Evolutionary conservation across 176 grass and related monocot species (phyloP).

Genomic region (Guadua angustifolia): DNA sequence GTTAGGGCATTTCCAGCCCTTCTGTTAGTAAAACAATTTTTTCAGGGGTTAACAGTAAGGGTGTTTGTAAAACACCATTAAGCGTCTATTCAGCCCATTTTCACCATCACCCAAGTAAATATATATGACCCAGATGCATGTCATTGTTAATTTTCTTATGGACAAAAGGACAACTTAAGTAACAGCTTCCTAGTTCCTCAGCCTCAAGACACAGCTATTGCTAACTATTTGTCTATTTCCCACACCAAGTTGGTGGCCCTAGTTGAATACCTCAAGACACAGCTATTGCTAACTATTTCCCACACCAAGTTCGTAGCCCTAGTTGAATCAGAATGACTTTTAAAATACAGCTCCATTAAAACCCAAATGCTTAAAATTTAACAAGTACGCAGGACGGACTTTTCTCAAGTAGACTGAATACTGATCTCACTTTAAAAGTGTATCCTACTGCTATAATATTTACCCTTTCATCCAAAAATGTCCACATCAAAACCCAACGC

Average conservation of each 20-base stretch:
- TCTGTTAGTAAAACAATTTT: neutral
- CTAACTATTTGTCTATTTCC: constrained; percentile 13
- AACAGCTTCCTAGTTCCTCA: constrained; percentile 11
- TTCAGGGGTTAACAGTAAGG: neutral
- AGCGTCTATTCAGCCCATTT: constrained; percentile 1
- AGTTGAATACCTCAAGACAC: too few relatives aligned
- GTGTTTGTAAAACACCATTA: neutral
- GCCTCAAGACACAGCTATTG: constrained; percentile 1
- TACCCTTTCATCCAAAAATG: constrained; percentile 31
- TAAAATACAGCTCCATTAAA: constrained; percentile 5
- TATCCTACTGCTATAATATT: constrained; percentile 20
- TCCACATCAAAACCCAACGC: neutral
- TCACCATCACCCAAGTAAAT: neutral
- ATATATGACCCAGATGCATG: neutral
- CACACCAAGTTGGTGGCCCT: neutral
- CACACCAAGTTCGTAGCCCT: neutral
- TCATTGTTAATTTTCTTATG: neutral
- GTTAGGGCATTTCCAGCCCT: neutral
- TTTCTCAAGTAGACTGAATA: constrained; percentile 9
- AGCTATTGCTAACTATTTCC: constrained; percentile 9
- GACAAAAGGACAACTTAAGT: neutral
- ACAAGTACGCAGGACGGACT: neutral
- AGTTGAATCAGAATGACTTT: neutral
- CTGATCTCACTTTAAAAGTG: constrained; percentile 33
- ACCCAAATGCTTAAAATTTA: neutral